These are phyloP conservation scores for Pyrenula massariospora DNA, from an alignment of 495 filamentous ascomycete genomes.

Conservation along the genomic window DNA sequence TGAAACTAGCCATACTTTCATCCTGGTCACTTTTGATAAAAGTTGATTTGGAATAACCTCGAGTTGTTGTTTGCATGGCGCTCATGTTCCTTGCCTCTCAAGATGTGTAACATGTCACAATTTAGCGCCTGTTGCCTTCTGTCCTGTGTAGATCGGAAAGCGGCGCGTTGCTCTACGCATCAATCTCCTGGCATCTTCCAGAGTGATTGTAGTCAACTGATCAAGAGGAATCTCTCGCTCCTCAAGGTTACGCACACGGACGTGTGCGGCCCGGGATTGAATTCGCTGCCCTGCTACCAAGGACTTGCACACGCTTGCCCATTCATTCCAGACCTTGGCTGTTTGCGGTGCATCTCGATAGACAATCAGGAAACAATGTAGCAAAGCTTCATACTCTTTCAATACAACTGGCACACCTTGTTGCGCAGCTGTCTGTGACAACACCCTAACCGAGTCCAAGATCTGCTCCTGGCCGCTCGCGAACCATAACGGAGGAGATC, in stretches of 20 bases:
- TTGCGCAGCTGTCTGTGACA: conserved; percentile 2
- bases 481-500: conserved; percentile 9
- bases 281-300: not conserved
- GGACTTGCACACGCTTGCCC: not conserved
- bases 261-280: not conserved
- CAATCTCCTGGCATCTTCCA: not conserved
- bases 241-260: not conserved
- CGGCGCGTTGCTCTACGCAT: not conserved
- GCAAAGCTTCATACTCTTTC: conserved; percentile 12
- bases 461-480: conserved; percentile 7
- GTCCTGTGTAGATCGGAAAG: not conserved
- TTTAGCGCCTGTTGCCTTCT: not conserved
- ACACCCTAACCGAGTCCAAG: conserved; percentile 2
- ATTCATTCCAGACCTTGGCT: not conserved
- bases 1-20: no score
- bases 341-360: not conserved
- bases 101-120: not conserved
- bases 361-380: conserved; percentile 7
- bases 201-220: not conserved
- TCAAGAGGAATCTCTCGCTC: not conserved
- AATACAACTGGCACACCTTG: conserved; percentile 6
- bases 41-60: not conserved
- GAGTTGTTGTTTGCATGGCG: not conserved
- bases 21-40: no score
- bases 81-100: not conserved